Percentiles rank a stretch among this genome's conserved stretches.
Conservation (phyloP, 1,284 basidiomycete species). For the Porodaedalea pini region DNA sequence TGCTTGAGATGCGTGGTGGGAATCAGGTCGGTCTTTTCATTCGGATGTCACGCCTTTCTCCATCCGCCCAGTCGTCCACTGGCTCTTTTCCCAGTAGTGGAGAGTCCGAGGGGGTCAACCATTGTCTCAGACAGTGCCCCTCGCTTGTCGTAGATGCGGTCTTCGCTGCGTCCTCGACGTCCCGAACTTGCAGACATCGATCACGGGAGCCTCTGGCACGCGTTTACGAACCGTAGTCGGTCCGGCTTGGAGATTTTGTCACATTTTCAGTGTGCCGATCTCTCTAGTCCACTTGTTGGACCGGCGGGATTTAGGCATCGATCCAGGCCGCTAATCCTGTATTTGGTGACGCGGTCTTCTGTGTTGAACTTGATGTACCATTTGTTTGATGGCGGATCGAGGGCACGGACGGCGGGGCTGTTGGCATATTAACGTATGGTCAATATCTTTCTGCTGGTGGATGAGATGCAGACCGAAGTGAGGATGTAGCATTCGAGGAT, state of each 20-base stretch:
- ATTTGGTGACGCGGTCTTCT: neutral
- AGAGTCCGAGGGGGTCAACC: neutral
- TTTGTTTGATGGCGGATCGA: neutral
- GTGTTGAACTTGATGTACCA: neutral
- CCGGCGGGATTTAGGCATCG: no score
- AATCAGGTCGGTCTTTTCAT: neutral
- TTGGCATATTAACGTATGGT: neutral
- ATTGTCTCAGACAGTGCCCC: neutral
- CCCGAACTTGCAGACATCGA: neutral
- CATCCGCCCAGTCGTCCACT: neutral
- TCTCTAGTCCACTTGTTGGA: no score
- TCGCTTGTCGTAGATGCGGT: neutral
- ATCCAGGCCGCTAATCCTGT: no score
- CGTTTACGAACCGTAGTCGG: neutral
- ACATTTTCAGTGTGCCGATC: no score
- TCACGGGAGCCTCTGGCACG: neutral
- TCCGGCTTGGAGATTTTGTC: neutral
- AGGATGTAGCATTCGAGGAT: neutral
- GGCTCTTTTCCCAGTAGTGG: slow-evolving; percentile 1
- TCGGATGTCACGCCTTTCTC: neutral
- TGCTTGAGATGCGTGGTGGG: slow-evolving; percentile 2
- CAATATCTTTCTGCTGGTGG: no score
- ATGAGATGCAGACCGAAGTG: no score
- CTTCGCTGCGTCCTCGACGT: neutral
- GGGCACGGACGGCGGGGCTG: neutral